Evolutionary conservation across 2,329 filamentous ascomycete genomes (phyloP).

Genomic region (Exophiala oligosperma): DNA sequence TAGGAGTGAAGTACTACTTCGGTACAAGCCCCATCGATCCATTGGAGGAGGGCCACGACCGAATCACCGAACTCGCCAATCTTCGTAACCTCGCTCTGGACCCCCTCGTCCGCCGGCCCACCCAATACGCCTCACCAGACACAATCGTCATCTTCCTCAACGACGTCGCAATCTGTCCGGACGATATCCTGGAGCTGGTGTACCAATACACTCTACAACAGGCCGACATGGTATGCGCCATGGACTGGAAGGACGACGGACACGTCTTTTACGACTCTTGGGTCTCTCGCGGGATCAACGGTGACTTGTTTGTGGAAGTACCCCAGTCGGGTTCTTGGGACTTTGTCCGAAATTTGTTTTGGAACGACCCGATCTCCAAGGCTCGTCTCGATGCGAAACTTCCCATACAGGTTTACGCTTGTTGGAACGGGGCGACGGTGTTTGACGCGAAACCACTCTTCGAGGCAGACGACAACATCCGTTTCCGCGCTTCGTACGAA

Average conservation of each 20-base stretch:
- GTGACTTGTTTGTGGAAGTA: slow-evolving; percentile 58
- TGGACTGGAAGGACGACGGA: slow-evolving; percentile 57
- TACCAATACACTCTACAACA: slow-evolving; percentile 48
- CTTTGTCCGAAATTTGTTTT: slow-evolving; percentile 53
- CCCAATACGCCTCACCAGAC: slow-evolving; percentile 36
- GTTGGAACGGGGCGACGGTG: slow-evolving; percentile 59
- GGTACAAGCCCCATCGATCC: slow-evolving; percentile 47
- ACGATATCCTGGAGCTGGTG: slow-evolving; percentile 59
- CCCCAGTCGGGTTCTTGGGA: slow-evolving; percentile 53
- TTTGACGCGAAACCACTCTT: slow-evolving; percentile 53
- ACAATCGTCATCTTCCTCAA: slow-evolving; percentile 54
- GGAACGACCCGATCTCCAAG: slow-evolving; percentile 45
- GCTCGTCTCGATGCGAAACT: slow-evolving; percentile 36
- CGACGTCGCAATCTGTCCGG: slow-evolving; percentile 53
- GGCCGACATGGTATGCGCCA: slow-evolving; percentile 59
- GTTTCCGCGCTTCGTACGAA: slow-evolving; percentile 45
- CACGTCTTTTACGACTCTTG: slow-evolving; percentile 60
- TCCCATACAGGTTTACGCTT: slow-evolving; percentile 61
- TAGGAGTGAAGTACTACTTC: slow-evolving; percentile 28
- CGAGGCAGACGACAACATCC: slow-evolving; percentile 37
- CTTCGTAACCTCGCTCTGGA: slow-evolving; percentile 56
- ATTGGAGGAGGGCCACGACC: slow-evolving; percentile 35
- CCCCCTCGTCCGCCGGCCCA: slow-evolving; percentile 41
- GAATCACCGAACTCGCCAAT: slow-evolving; percentile 50
- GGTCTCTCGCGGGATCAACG: slow-evolving; percentile 54